Conservation (phyloP, 2,329 filamentous ascomycete species). For the Sordariomycetes sp. region DNA sequence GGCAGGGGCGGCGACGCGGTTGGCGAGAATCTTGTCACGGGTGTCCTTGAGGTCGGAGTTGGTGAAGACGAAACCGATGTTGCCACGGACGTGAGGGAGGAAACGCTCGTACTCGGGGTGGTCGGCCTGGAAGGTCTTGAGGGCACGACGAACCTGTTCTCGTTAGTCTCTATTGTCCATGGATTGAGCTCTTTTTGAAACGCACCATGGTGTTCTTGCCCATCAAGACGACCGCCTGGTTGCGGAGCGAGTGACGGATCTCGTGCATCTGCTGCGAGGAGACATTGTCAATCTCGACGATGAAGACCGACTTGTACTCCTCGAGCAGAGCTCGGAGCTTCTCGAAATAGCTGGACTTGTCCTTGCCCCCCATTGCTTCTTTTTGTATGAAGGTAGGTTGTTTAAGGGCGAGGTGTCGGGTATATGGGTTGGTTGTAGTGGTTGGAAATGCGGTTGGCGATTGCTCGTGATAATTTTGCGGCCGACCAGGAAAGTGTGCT, state of each 20-base stretch:
- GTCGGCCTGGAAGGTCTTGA: conserved; percentile 88
- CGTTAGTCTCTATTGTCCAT: too few relatives aligned
- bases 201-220: conserved; percentile 99
- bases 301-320: conserved; percentile 96
- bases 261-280: conserved; percentile 99
- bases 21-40: conserved; percentile 89
- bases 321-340: conserved; percentile 98
- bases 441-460: conserved; percentile 7
- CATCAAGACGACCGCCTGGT: conserved; percentile 93
- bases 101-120: conserved; percentile 97
- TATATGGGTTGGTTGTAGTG: conserved; percentile 15
- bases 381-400: conserved; percentile 86
- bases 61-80: conserved; percentile 99
- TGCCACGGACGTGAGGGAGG: conserved; percentile 91
- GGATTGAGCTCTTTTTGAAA: too few relatives aligned
- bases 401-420: conserved; percentile 70
- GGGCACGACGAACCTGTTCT: conserved; percentile 80
- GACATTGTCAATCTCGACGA: conserved; percentile 98
- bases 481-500: conserved; percentile 18
- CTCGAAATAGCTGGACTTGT: conserved; percentile 96
- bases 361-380: conserved; percentile 99
- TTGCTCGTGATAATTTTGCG: conserved; percentile 10
- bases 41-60: conserved; percentile 86
- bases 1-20: conserved; percentile 95
- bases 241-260: conserved; percentile 87